Base-by-base conservation (phyloP, 305 asterid genomes). In the Fraxinus paxiana region DNA sequence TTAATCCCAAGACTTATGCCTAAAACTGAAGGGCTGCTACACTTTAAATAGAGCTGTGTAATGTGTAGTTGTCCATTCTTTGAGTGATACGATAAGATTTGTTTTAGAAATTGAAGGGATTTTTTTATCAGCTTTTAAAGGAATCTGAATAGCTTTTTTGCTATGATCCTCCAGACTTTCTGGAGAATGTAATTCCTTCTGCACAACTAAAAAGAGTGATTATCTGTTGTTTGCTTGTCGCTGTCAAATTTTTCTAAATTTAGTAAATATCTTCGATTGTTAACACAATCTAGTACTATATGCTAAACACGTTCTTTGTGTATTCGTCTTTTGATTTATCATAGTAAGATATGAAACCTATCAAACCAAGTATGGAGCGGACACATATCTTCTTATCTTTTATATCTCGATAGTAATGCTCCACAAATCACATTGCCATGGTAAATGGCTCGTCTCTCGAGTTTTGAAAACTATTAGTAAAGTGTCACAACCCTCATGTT, bases 111-210 rank as follows among this genome's bases (percentile, higher is more conserved):
- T 20, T 4, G 3, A 26, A 26, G 71, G 15, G 31, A 31, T 37
- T 67, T 71, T 71, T 76, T 12, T 9, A 65, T 38, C n/a, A 76
- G 73, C 71, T 38, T 5, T 69, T 34, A 48, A 2, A 18, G 74
- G 78, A 48, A 48, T 70, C 78, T 70, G 48, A 77, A 82, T 13
- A 67, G 41, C 2, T 0, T 67, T 26, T 67, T 67, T 17, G 43
- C 15, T 4, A 59, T 63, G 61, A 63, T 48, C 33, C 35, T 28
- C n/a, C 82, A 73, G 61, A 9, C 74, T 74, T 63, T 74, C 30
- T 2, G 65, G 86, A 59, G 81, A 83, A 61, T 83, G 65, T 79
- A 80, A 75, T 83, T 83, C 82, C 61, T 54, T 22, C 46, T 79
- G 24, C 79, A 18, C 77, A 22, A 37, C 67, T 22, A 17, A 30